These are phyloP conservation scores for Calonectria crousiana DNA, from an alignment of 2,329 filamentous ascomycete genomes.

Conservation along the genomic window DNA sequence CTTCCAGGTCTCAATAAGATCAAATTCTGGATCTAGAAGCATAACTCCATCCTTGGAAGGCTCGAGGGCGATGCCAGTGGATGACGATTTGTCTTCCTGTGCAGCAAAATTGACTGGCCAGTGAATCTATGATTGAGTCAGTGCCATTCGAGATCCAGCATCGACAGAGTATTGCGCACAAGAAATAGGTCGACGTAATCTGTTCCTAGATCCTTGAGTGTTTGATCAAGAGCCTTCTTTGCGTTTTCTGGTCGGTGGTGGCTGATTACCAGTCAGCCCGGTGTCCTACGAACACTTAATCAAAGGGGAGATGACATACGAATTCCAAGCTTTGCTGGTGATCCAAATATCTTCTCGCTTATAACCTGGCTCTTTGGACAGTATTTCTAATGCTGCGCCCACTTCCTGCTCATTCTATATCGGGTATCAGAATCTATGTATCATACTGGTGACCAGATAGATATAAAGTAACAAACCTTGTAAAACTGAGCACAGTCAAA, in stretches of 20 bases:
- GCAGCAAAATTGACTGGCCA: slow-evolving; percentile 3
- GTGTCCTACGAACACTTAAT: too few species aligned
- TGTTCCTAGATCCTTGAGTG: not conserved
- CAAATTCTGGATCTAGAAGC: not conserved
- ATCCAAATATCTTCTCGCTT: slow-evolving; percentile 8
- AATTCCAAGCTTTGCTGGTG: slow-evolving; percentile 17
- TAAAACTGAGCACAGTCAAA: slow-evolving; percentile 14
- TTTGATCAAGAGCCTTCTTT: not conserved
- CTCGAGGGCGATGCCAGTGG: not conserved
- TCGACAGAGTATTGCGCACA: not conserved
- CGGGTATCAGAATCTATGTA: not conserved
- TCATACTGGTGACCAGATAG: too few species aligned
- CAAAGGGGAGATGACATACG: not conserved
- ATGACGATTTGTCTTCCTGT: not conserved
- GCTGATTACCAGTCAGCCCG: not conserved
- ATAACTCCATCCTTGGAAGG: not conserved
- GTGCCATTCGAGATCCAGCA: not conserved
- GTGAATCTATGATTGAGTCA: not conserved
- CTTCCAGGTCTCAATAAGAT: not conserved
- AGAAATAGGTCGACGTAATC: not conserved
- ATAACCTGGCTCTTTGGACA: not conserved
- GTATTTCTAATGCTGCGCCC: not conserved
- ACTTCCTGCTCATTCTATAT: slow-evolving; percentile 6
- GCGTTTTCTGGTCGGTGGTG: not conserved
- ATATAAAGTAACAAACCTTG: not conserved